A percentile compares a stretch with the other conserved stretches of the same genome.
phyloP scores from a whole-genome alignment of 352 stramenopile genomes.

The Pythium insidiosum region DNA sequence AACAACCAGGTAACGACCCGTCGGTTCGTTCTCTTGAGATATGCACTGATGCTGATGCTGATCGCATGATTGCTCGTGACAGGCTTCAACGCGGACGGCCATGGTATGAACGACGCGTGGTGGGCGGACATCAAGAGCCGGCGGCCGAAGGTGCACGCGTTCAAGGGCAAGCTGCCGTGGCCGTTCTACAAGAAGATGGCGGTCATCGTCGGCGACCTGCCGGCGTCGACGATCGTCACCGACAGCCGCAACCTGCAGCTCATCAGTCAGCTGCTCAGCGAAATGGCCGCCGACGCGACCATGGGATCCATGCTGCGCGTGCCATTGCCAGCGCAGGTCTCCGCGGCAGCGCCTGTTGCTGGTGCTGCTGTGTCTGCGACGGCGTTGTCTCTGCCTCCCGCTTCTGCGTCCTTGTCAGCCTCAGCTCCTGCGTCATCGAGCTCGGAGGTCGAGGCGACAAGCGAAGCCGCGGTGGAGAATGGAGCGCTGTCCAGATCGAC shows the following conservation, averaged over 20 bases:
- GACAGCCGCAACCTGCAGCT: slow-evolving; percentile 11
- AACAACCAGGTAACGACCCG: slow-evolving; percentile 20
- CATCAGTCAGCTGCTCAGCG: slow-evolving; percentile 15
- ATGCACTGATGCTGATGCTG: background rate
- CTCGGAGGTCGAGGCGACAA: no score
- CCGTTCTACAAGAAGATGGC: slow-evolving; percentile 35
- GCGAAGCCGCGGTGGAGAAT: no score
- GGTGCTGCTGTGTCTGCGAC: background rate
- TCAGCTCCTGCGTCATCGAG: no score
- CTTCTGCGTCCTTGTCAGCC: no score
- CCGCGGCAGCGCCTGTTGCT: background rate
- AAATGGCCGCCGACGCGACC: slow-evolving; percentile 3
- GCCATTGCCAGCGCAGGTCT: background rate
- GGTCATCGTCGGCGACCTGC: slow-evolving; percentile 26
- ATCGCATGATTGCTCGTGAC: background rate
- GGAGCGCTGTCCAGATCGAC: no score
- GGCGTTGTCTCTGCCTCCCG: background rate
- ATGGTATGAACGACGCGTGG: slow-evolving; percentile 33
- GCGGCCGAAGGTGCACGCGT: slow-evolving; percentile 38
- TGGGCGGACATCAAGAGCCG: slow-evolving; percentile 31
- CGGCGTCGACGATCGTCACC: slow-evolving; percentile 5
- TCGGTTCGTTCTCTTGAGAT: background rate
- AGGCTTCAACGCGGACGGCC: slow-evolving; percentile 26
- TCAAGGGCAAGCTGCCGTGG: slow-evolving; percentile 54
- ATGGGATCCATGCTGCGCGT: background rate